phyloP scores from a whole-genome alignment of 495 filamentous ascomycete genomes.

The Recurvomyces mirabilis region DNA sequence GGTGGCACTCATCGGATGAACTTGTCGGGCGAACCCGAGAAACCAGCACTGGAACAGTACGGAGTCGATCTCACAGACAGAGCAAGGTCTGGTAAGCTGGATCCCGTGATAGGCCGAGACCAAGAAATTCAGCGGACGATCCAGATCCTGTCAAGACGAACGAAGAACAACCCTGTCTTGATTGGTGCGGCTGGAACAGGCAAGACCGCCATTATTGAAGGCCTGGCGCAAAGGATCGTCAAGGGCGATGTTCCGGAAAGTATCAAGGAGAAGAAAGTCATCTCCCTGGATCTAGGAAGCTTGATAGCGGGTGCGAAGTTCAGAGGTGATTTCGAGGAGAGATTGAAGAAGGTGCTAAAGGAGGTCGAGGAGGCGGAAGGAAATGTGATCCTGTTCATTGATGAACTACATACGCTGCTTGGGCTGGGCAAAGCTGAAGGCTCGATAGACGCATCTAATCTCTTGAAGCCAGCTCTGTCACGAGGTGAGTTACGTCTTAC shows the following conservation, averaged over 20 bases:
- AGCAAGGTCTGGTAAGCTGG: slow-evolving; percentile 80
- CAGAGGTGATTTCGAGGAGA: slow-evolving; percentile 90
- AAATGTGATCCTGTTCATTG: slow-evolving; percentile 85
- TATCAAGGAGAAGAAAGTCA: slow-evolving; percentile 86
- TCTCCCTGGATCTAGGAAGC: slow-evolving; percentile 76
- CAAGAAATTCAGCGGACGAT: slow-evolving; percentile 87
- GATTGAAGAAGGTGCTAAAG: slow-evolving; percentile 78
- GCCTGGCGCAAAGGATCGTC: slow-evolving; percentile 82
- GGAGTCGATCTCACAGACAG: slow-evolving; percentile 81
- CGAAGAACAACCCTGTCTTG: slow-evolving; percentile 94
- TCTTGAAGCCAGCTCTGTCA: slow-evolving; percentile 87
- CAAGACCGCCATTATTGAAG: slow-evolving; percentile 91
- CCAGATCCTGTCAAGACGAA: slow-evolving; percentile 80
- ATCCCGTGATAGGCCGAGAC: slow-evolving; percentile 90
- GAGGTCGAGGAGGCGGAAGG: slow-evolving; percentile 86
- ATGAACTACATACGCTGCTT: slow-evolving; percentile 85
- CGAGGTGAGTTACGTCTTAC: slow-evolving; percentile 90
- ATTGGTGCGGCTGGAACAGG: slow-evolving; percentile 89
- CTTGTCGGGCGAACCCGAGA: slow-evolving; percentile 62
- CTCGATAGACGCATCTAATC: slow-evolving; percentile 89
- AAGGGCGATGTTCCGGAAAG: slow-evolving; percentile 90
- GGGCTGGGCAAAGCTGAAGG: slow-evolving; percentile 92
- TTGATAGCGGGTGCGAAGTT: slow-evolving; percentile 95
- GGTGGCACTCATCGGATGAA: slow-evolving; percentile 92
- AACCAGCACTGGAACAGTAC: slow-evolving; percentile 78